Percentiles rank a stretch among this genome's conserved stretches.
phyloP scores from a whole-genome alignment of 495 filamentous ascomycete species.

The Chlorociboria aeruginascens region DNA sequence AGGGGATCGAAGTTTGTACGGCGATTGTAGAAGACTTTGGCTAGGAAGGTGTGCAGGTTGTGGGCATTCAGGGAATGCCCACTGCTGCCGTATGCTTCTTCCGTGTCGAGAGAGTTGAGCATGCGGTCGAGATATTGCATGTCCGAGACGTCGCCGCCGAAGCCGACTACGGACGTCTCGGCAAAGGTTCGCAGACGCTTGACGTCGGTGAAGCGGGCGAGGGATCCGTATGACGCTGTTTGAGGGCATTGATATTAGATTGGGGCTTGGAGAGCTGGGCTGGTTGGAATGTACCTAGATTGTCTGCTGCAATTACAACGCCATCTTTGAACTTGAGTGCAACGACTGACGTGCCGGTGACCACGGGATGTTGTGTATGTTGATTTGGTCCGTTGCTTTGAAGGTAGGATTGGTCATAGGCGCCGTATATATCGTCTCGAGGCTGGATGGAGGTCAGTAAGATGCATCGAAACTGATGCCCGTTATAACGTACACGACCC shows the following conservation, averaged over 20 bases:
- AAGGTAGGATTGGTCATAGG: constrained; percentile 80
- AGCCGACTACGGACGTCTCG: constrained; percentile 64
- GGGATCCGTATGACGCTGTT: constrained; percentile 89
- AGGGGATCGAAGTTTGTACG: constrained; percentile 93
- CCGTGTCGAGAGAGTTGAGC: constrained; percentile 71
- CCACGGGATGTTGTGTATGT: constrained; percentile 82
- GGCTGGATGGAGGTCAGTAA: constrained; percentile 18
- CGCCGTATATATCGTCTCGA: constrained; percentile 67
- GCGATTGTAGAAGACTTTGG: constrained; percentile 88
- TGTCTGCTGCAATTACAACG: constrained; percentile 93
- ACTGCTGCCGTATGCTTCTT: constrained; percentile 61
- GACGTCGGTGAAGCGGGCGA: constrained; percentile 92
- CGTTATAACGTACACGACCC: constrained; percentile 61
- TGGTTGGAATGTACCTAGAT: constrained; percentile 53
- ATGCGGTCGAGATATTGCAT: constrained; percentile 97
- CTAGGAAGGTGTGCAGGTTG: constrained; percentile 90
- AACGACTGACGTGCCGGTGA: constrained; percentile 92
- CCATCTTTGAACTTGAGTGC: constrained; percentile 92
- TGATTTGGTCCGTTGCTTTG: constrained; percentile 55
- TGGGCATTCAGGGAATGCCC: constrained; percentile 58
- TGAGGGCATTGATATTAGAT: constrained; percentile 5
- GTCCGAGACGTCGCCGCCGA: constrained; percentile 91
- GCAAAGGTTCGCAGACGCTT: constrained; percentile 80
- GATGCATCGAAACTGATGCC: constrained; percentile 18
- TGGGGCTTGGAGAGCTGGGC: neutral